A percentile compares a stretch with the other conserved stretches of the same genome.
Conservation (phyloP, 441 rosid species). For the Metrosideros polymorpha region DNA sequence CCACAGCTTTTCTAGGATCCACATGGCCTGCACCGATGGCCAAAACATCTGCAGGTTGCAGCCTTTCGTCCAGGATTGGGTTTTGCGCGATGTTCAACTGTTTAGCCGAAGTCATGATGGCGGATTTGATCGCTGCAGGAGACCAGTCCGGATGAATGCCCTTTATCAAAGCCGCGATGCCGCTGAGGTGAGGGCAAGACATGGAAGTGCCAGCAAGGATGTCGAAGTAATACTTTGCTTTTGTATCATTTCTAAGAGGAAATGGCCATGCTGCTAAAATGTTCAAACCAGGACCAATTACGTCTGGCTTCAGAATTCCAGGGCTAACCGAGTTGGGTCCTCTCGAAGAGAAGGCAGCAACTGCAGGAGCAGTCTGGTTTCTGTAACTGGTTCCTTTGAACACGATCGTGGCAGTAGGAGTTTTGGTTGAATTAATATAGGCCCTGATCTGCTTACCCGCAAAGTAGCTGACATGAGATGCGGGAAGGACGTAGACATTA, state of each 20-base stretch:
- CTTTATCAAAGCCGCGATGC: neutral
- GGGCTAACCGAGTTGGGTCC: accelerated
- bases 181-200: neutral
- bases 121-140: neutral
- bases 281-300: neutral
- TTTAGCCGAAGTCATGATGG: neutral
- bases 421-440: neutral
- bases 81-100: neutral
- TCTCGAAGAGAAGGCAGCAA: neutral
- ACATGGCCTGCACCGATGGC: neutral
- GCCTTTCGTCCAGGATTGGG: neutral
- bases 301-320: neutral
- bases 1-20: neutral
- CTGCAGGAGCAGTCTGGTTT: neutral
- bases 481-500: neutral
- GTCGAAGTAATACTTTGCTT: neutral
- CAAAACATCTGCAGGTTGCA: neutral
- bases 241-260: neutral
- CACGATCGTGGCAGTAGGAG: neutral
- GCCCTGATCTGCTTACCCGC: neutral
- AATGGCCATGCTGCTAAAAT: neutral
- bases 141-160: accelerated
- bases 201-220: neutral
- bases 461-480: neutral
- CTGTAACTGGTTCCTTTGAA: neutral